Evolutionary conservation across 2,329 filamentous ascomycete genomes (phyloP), one percentile per base, ranked within the genome.

Genomic region (Ophiocordyceps polyrhachis-furcata): DNA sequence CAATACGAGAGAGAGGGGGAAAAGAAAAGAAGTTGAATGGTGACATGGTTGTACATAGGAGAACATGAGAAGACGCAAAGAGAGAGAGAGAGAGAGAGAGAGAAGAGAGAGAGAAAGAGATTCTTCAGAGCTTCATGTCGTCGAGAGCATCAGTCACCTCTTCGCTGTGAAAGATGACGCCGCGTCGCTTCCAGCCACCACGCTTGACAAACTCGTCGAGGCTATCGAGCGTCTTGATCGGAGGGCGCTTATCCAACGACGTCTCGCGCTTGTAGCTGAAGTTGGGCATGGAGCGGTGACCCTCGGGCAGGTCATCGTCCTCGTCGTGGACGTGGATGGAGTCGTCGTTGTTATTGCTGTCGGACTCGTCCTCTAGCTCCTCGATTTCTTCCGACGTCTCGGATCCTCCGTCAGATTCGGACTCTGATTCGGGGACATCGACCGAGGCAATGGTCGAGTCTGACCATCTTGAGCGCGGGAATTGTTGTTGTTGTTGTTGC

Each of bases 141-240:
- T 45, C 17, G n/a, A 43, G 6, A 7, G 46, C 12, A 12, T 21
- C 42, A 15, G 15, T 31, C 25, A 45, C 40, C 28, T 43, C 43
- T 28, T 47, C 44, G 21, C 55, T 49, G 45, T 61, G 53, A 46
- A 67, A 66, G 54, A 66, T 55, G 40, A 67, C 59, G 43, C 62
- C 64, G 13, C 62, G 56, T 45, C 64, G 56, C 58, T 67, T 67
- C 64, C 63, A 67, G 31, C 64, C 62, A 35, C 63, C 62, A 15
- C 62, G 60, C 56, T 64, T 64, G 50, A 64, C 57, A 32, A 63
- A 63, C 50, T 66, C 56, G 42, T 67, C 62, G 49, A 67, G 57
- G 47, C 55, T 58, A 52, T 63, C 60, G 42, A 60, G 53, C 11
- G 59, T 57, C 51, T 57, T 56, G 54, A 65, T 59, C 13, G 58